These are phyloP conservation scores for Botrytis paeoniae DNA, from an alignment of 2,329 filamentous ascomycete genomes.

Conservation along the genomic window DNA sequence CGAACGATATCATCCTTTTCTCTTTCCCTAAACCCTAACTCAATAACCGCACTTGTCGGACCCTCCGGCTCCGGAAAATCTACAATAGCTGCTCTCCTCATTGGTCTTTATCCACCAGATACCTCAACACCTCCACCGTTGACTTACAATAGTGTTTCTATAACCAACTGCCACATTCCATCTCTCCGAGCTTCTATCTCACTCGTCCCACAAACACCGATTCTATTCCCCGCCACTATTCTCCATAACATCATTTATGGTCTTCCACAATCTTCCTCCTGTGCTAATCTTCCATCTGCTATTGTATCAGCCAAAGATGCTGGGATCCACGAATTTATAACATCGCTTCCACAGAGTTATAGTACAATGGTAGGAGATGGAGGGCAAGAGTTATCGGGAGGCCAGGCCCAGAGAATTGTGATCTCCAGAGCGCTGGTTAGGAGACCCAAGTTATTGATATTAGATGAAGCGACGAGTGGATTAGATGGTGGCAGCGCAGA, in stretches of 20 bases:
- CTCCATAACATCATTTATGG: conserved; percentile 83
- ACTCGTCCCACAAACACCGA: conserved; percentile 68
- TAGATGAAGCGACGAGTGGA: conserved; percentile 85
- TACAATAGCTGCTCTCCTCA: conserved; percentile 71
- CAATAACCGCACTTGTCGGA: conserved; percentile 76
- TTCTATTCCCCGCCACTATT: conserved; percentile 75
- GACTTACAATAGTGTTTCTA: conserved; percentile 56
- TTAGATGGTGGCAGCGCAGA: conserved; percentile 69
- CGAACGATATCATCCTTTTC: conserved; percentile 61
- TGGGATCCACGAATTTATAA: conserved; percentile 74
- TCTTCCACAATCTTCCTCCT: conserved; percentile 52
- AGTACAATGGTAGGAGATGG: conserved; percentile 74
- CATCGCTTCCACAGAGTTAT: conserved; percentile 67
- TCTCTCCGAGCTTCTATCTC: conserved; percentile 60
- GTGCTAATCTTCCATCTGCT: conserved; percentile 47
- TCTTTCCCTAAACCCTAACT: conserved; percentile 60
- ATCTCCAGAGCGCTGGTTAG: conserved; percentile 78
- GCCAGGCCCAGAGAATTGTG: conserved; percentile 76
- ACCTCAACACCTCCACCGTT: not conserved
- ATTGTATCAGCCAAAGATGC: conserved; percentile 53
- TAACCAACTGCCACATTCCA: conserved; percentile 56
- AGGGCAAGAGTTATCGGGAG: conserved; percentile 70
- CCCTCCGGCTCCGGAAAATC: conserved; percentile 88
- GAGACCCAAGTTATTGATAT: conserved; percentile 66
- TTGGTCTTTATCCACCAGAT: conserved; percentile 62